Evolutionary conservation across 208 protist genomes (phyloP).

Genomic region (Acanthamoeba lenticulata): DNA sequence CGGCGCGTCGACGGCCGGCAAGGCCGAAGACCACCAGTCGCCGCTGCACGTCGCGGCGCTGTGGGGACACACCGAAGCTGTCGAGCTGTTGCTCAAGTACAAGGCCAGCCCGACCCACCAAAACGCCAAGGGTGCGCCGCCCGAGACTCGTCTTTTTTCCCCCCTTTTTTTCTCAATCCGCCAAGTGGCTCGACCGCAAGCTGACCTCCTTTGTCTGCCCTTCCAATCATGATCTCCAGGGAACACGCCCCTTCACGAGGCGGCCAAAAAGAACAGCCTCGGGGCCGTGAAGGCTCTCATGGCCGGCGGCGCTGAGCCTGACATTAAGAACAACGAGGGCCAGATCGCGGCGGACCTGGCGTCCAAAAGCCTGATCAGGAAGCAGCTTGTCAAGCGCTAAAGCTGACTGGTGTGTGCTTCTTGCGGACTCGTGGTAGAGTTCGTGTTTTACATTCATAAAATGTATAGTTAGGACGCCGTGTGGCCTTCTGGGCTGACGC

Average conservation of each 20-base stretch:
- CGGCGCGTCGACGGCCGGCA: conserved; percentile 76
- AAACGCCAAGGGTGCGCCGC: conserved; percentile 38
- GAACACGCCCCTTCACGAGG: conserved; percentile 84
- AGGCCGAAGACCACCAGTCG: conserved; percentile 82
- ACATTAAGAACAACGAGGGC: conserved; percentile 10
- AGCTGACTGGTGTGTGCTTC: too few relatives aligned
- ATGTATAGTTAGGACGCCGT: too few relatives aligned
- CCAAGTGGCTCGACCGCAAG: too few relatives aligned
- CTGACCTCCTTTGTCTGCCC: too few relatives aligned
- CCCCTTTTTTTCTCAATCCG: too few relatives aligned
- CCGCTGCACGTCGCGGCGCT: conserved; percentile 87
- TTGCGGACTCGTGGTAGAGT: too few relatives aligned
- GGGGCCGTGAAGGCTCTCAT: conserved; percentile 9
- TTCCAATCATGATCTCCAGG: too few relatives aligned
- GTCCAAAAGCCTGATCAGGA: background rate
- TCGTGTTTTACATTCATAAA: too few relatives aligned
- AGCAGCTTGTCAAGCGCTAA: background rate
- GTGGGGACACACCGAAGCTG: conserved; percentile 76
- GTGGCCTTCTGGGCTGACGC: too few relatives aligned
- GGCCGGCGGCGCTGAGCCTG: background rate
- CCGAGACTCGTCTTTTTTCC: too few relatives aligned
- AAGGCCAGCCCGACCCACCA: conserved; percentile 84
- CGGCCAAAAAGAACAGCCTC: conserved; percentile 72
- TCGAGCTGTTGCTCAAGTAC: conserved; percentile 79
- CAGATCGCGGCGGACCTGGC: background rate